Evolutionary conservation across 2,329 filamentous ascomycete species (phyloP).

Genomic region (Massarina eburnea): DNA sequence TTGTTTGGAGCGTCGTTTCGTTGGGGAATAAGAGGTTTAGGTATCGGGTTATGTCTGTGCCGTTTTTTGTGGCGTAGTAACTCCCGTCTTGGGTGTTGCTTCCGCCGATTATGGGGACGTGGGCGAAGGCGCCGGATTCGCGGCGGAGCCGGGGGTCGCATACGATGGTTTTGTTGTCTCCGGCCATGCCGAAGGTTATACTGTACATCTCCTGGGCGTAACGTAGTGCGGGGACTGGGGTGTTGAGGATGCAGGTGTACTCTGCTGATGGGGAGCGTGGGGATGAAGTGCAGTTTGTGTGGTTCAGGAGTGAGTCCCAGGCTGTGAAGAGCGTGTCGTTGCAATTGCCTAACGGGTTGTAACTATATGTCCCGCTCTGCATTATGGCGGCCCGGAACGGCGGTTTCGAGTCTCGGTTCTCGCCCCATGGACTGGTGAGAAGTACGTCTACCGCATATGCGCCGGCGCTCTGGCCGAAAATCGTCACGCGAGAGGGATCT

Average conservation of each 20-base stretch:
- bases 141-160: conserved; percentile 9
- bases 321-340: conserved; percentile 6
- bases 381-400: conserved; percentile 28
- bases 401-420: conserved; percentile 8
- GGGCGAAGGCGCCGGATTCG: conserved; percentile 10
- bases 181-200: conserved; percentile 11
- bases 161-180: conserved; percentile 16
- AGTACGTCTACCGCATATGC: conserved; percentile 20
- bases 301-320: conserved; percentile 7
- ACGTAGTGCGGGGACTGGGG: conserved; percentile 1
- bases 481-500: conserved; percentile 51
- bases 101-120: conserved; percentile 14
- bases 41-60: conserved; percentile 8
- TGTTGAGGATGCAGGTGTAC: conserved; percentile 11
- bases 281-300: conserved; percentile 1
- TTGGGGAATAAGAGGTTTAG: conserved; percentile 1
- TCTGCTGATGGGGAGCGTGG: conserved; percentile 1
- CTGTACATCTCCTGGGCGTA: conserved; percentile 5
- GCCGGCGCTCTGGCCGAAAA: conserved; percentile 40
- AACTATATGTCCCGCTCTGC: conserved; percentile 17
- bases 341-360: conserved; percentile 8
- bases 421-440: conserved; percentile 20
- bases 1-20: conserved; percentile 3
- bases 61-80: conserved; percentile 11
- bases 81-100: conserved; percentile 14